phyloP scores from a whole-genome alignment of 139 green algal genomes.

The Pseudopediastrum boryanum region DNA sequence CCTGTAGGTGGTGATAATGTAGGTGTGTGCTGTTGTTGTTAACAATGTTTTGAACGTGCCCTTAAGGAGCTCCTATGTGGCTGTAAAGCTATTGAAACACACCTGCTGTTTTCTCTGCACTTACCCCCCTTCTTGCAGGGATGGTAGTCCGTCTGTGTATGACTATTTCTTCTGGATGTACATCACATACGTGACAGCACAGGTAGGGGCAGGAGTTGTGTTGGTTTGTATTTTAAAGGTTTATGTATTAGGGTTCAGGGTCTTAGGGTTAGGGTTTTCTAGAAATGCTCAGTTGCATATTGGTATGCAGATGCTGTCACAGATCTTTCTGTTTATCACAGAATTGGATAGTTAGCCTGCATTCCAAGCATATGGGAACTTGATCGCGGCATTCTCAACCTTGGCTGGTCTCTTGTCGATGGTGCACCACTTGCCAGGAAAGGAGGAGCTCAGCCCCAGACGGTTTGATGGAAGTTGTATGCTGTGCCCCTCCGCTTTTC shows the following conservation, averaged over 20 bases:
- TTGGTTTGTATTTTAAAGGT: background rate
- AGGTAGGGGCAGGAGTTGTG: too few species aligned
- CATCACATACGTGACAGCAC: background rate
- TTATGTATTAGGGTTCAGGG: background rate
- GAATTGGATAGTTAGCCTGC: background rate
- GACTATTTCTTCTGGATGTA: conserved; percentile 39
- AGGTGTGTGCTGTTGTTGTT: too few species aligned
- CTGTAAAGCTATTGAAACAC: too few species aligned
- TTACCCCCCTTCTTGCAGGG: too few species aligned
- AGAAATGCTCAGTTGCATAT: background rate
- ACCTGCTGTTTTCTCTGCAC: too few species aligned
- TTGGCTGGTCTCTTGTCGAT: background rate
- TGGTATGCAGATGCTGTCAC: background rate
- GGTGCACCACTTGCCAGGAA: background rate
- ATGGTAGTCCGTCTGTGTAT: background rate
- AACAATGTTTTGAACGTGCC: too few species aligned
- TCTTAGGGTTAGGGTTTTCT: too few species aligned
- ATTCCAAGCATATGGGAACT: background rate
- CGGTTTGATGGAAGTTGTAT: too few species aligned
- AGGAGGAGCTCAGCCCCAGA: too few species aligned
- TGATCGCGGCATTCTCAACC: background rate
- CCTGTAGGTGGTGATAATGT: too few species aligned
- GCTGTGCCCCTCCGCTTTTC: background rate
- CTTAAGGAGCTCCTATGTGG: too few species aligned
- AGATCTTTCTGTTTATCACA: background rate